Evolutionary conservation across 352 stramenopile genomes (phyloP).

Genomic region (Globisporangium barbulae): DNA sequence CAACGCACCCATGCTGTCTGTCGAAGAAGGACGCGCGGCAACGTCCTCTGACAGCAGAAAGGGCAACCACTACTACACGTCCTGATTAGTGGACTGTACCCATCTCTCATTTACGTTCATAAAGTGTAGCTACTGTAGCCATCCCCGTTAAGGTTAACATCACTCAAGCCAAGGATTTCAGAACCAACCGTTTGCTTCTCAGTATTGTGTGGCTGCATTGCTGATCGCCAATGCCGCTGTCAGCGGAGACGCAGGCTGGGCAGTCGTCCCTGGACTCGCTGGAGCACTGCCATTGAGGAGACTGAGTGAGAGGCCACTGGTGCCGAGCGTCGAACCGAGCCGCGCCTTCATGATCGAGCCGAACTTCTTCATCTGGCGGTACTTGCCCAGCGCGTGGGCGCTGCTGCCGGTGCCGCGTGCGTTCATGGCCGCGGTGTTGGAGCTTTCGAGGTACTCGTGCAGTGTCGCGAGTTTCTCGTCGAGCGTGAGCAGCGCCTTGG

Average conservation of each 20-base stretch:
- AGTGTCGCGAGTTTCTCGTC: constrained; percentile 66
- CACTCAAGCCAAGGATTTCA: too few relatives aligned
- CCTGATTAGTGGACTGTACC: neutral
- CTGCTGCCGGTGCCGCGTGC: constrained; percentile 16
- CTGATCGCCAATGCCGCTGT: too few relatives aligned
- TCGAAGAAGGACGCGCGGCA: neutral
- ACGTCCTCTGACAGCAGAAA: neutral
- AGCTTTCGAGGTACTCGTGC: constrained; percentile 54
- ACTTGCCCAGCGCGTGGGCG: constrained; percentile 43
- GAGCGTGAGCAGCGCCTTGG: constrained; percentile 33
- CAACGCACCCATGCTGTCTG: neutral
- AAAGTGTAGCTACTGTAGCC: neutral
- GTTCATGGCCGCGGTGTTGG: constrained; percentile 17
- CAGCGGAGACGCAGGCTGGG: neutral
- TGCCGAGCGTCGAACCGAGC: constrained; percentile 19
- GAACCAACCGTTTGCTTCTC: too few relatives aligned
- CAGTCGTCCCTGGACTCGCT: neutral
- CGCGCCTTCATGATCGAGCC: constrained; percentile 58
- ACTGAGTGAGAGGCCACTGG: constrained; percentile 4
- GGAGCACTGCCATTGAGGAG: neutral
- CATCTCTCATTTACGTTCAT: neutral
- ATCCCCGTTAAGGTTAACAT: too few relatives aligned
- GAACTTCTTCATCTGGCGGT: constrained; percentile 64
- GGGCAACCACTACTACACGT: constrained; percentile 5
- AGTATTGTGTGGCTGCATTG: too few relatives aligned